These are phyloP conservation scores for Thalassiosira hispida DNA, from an alignment of 352 stramenopile genomes.

Conservation along the genomic window DNA sequence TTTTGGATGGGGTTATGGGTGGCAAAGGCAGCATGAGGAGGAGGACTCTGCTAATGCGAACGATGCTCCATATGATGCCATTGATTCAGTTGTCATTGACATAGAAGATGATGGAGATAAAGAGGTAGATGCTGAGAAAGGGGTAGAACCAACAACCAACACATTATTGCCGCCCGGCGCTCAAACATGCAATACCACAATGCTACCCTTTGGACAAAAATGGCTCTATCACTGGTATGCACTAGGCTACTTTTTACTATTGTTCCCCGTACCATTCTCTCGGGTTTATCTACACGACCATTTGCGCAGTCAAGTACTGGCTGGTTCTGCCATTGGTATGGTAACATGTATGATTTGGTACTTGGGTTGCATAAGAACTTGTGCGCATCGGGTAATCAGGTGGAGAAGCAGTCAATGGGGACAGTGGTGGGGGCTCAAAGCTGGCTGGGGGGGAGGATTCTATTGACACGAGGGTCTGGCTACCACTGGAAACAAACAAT, in stretches of 20 bases:
- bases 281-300: slow-evolving; percentile 56
- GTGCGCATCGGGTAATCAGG: slow-evolving; percentile 7
- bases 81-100: slow-evolving; percentile 17
- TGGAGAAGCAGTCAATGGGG: slow-evolving; percentile 24
- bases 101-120: neutral
- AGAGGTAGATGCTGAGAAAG: neutral
- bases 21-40: slow-evolving; percentile 11
- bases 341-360: slow-evolving; percentile 35
- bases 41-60: neutral
- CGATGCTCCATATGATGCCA: neutral
- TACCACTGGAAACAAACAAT: no score
- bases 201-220: neutral
- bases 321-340: slow-evolving; percentile 34
- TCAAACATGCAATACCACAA: no score
- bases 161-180: neutral
- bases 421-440: slow-evolving; percentile 37
- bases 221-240: slow-evolving; percentile 41
- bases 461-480: neutral
- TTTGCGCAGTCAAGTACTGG: slow-evolving; percentile 41
- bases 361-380: slow-evolving; percentile 31
- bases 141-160: neutral
- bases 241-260: slow-evolving; percentile 33
- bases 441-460: slow-evolving; percentile 5
- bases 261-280: slow-evolving; percentile 50
- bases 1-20: slow-evolving; percentile 47